These are phyloP conservation scores for Panus rudis DNA, from an alignment of 768 basidiomycete genomes.

Conservation along the genomic window DNA sequence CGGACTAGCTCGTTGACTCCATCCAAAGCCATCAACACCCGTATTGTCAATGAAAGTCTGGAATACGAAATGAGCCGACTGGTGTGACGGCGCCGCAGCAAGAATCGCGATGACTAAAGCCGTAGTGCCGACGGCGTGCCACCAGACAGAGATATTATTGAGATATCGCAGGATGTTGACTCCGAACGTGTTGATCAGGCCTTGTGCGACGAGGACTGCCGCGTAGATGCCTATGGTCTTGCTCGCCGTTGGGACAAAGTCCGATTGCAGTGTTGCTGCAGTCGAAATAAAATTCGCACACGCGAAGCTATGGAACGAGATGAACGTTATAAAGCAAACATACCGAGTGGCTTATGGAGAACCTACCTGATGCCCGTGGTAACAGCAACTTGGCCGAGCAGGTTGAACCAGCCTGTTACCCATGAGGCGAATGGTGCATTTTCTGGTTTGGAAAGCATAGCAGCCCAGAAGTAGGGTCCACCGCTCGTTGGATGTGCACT, in stretches of 20 bases:
- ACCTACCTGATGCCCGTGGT: slow-evolving; percentile 63
- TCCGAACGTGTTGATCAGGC: slow-evolving; percentile 70
- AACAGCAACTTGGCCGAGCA: slow-evolving; percentile 70
- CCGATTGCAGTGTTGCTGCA: slow-evolving; percentile 48
- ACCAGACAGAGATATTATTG: slow-evolving; percentile 68
- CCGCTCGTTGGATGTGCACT: slow-evolving; percentile 69
- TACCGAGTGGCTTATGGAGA: not conserved
- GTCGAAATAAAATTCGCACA: slow-evolving; percentile 67
- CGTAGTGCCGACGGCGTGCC: slow-evolving; percentile 69
- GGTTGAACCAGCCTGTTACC: slow-evolving; percentile 72
- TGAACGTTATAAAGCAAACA: not conserved
- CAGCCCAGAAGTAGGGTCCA: slow-evolving; percentile 79
- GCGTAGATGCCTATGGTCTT: slow-evolving; percentile 66
- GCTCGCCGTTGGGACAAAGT: slow-evolving; percentile 49
- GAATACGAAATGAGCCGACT: slow-evolving; percentile 66
- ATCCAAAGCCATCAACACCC: slow-evolving; percentile 44
- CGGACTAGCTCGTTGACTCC: slow-evolving; percentile 60
- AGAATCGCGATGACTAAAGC: slow-evolving; percentile 62
- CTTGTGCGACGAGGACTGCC: slow-evolving; percentile 60
- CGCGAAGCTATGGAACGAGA: slow-evolving; percentile 40
- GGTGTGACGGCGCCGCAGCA: slow-evolving; percentile 64
- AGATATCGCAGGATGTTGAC: slow-evolving; percentile 56
- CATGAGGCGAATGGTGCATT: slow-evolving; percentile 63
- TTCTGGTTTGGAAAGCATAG: slow-evolving; percentile 55
- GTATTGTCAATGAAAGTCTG: slow-evolving; percentile 64